phyloP scores from a whole-genome alignment of 768 basidiomycete genomes.

The Strobilomyces echinocephalus region DNA sequence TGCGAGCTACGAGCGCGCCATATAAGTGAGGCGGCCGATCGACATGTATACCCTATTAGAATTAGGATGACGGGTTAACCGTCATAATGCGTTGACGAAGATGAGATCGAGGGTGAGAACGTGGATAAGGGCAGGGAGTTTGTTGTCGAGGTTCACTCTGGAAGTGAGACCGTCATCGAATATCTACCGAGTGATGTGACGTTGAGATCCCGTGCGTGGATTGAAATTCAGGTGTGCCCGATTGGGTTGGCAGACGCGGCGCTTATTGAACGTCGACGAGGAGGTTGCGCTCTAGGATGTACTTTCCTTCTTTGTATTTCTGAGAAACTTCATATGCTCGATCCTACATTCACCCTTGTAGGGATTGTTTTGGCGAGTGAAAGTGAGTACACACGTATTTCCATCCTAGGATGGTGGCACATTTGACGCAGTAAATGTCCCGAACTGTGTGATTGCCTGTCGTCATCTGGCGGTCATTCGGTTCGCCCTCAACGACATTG shows the following conservation, averaged over 20 bases:
- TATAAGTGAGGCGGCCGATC: constrained; percentile 7
- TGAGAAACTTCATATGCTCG: constrained; percentile 84
- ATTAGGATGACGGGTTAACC: constrained; percentile 19
- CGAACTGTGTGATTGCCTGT: constrained; percentile 95
- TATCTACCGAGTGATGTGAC: constrained; percentile 1
- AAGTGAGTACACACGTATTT: constrained; percentile 70
- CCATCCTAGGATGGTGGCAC: constrained; percentile 85
- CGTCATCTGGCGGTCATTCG: constrained; percentile 92
- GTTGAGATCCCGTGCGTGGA: constrained; percentile 8
- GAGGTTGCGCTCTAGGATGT: constrained; percentile 91
- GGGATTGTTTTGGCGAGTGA: background rate
- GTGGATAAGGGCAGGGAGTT: constrained; percentile 9
- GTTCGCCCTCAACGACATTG: constrained; percentile 86
- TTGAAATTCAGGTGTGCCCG: background rate
- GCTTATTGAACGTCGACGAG: constrained; percentile 78
- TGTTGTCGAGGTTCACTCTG: constrained; percentile 14
- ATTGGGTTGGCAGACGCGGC: constrained; percentile 6
- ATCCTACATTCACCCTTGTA: constrained; percentile 51
- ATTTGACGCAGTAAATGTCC: constrained; percentile 92
- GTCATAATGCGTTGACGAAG: constrained; percentile 17
- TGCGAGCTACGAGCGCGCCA: constrained; percentile 2
- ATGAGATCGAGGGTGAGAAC: constrained; percentile 14
- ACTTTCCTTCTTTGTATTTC: constrained; percentile 99
- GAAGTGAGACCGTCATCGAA: constrained; percentile 10
- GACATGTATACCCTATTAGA: constrained; percentile 22